Evolutionary conservation across 495 filamentous ascomycete species (phyloP), one percentile per base, ranked within the genome.

Genomic region (Talaromyces thailandensis): DNA sequence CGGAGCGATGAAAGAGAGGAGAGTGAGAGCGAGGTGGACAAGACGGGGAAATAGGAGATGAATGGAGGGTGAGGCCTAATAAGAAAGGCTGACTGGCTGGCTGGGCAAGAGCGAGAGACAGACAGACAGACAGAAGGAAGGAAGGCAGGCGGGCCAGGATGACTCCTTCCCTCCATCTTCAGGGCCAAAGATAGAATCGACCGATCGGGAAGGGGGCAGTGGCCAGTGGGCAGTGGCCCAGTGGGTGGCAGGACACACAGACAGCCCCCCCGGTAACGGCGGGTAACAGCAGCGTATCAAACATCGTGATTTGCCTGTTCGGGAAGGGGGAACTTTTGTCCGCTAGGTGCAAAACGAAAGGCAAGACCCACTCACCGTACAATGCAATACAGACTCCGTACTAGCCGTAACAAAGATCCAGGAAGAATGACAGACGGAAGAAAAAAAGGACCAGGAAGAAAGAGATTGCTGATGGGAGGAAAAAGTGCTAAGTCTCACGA

Each of bases 1-100:
- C 23, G 35, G 29, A 7, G 59, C 25, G 60, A 55, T 23, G 60
- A 62, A 48, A 55, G 60, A 52, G 60, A 62, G 60, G 45, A 32
- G 48, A 53, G 26, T 12, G 43, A 21, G 3, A 2, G 18, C 9
- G 45, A 23, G 26, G 18, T 11, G 14, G 56, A 35, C 16, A 58
- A 29, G 60, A 62, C 16, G n/a, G 23, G 29, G 48, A 21, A 32
- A 37, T 58, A 40, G 26, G 56, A 58, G 31, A 32, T 4, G 25
- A 7, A 32, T 32, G 31, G 26, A 58, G n/a, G 32, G 23, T 12
- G 32, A 58, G 26, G 32, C 43, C 16, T 48, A 48, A 48, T 48
- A 48, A 40, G 14, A 40, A 35, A 18, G 7, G 32, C 32, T 9
- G 7, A 12, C 32, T 9, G 7, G 32, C 32, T 14, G 32, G 32